Evolutionary conservation across 306 rosid genomes (phyloP), one percentile per base, ranked within the genome.

Genomic region (Quercus alba): DNA sequence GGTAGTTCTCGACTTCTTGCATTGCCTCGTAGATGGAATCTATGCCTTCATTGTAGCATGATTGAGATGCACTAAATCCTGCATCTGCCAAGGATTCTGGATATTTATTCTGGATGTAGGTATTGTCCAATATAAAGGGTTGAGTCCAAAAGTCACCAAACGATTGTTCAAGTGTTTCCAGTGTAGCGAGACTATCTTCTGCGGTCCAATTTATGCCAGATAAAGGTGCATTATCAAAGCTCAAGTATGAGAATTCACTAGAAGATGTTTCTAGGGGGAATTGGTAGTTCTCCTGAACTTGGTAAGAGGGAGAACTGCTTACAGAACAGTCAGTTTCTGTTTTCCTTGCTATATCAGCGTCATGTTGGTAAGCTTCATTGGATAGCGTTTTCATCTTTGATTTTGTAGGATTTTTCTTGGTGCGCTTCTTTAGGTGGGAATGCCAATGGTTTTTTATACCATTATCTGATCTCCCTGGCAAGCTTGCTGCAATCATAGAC

Each of bases 381-480:
- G 41, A 25, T 62, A 51, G 56, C 0, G 58, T 13, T 20, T 67
- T 55, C 5, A 20, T 4, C 41, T 74, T 76, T n/a, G 75, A 12
- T 19, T 8, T 75, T 15, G 52, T 54, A 41, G 51, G 52, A 3
- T 73, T 74, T 15, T 21, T 14, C 46, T 31, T 55, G n/a, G 11
- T 1, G 58, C 75, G 56, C 79, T 85, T 91, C 84, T 87, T 87
- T 4, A 93, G 78, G 80, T 79, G 83, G 62, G 92, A 90, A 52
- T 91, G 90, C 94, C 94, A 93, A 2, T 86, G 79, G 56, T 90
- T 93, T 79, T 93, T 91, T 52, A 93, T 82, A 54, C 86, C 91
- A 35, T 91, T 91, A 75, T 93, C 94, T 1, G 93, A 88, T 87
- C 98, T 90, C 67, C 97, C 97, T 0, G 87, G 72, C 31, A 93